Evolutionary conservation across 139 green algal species (phyloP).

Genomic region (Marvania coccoides): DNA sequence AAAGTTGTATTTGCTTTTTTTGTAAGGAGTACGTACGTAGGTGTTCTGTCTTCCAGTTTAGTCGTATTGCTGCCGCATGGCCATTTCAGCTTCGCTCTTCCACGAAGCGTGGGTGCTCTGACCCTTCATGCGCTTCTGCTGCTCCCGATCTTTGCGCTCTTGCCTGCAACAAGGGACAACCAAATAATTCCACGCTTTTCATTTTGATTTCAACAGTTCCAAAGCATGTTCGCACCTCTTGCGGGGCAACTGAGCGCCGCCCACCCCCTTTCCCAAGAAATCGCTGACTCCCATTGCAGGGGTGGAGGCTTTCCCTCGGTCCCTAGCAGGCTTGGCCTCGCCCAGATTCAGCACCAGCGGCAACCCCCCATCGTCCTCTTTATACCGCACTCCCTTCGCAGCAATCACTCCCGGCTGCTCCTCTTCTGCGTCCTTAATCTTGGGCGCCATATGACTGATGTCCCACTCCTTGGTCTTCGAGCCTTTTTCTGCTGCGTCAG

Average conservation of each 20-base stretch:
- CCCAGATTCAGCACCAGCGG: neutral
- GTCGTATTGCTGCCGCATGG: constrained; percentile 73
- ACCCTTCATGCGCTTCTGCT: constrained; percentile 65
- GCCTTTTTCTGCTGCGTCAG: no score
- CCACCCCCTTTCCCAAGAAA: constrained; percentile 19
- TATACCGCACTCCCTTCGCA: neutral
- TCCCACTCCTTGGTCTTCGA: constrained; percentile 14
- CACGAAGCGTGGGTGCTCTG: constrained; percentile 62
- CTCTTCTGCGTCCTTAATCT: constrained; percentile 11
- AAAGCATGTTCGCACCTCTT: constrained; percentile 15
- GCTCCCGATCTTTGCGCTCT: constrained; percentile 85
- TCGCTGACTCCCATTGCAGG: constrained; percentile 14
- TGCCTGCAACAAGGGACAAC: constrained; percentile 9
- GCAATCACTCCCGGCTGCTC: neutral
- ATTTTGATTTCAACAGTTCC: neutral
- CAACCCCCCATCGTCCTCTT: neutral
- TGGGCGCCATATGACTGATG: constrained; percentile 21
- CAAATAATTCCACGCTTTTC: no score
- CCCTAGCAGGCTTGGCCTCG: neutral
- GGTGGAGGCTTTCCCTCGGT: constrained; percentile 13
- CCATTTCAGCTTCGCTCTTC: constrained; percentile 89
- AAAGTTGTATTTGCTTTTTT: no score
- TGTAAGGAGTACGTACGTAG: no score
- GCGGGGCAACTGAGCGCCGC: constrained; percentile 46
- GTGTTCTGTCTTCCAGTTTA: no score